Evolutionary conservation across 306 rosid species (phyloP).

Genomic region (Prunus padus): DNA sequence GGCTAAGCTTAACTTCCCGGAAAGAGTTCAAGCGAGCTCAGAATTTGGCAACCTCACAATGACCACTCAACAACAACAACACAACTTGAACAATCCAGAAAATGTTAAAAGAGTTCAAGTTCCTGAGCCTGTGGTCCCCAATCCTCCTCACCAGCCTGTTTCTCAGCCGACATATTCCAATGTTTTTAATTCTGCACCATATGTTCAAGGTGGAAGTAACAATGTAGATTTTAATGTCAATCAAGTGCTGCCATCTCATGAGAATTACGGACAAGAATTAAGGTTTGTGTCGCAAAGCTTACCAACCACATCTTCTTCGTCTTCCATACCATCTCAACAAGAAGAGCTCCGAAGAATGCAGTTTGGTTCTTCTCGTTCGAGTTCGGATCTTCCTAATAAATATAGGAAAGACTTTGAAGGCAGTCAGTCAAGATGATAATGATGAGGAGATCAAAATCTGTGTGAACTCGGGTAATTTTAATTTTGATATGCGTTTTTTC

Average conservation of each 20-base stretch:
- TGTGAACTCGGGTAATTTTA: not conserved
- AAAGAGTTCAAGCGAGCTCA: slow-evolving; percentile 53
- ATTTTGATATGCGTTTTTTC: not conserved
- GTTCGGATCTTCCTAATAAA: slow-evolving; percentile 29
- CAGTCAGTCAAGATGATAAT: slow-evolving; percentile 10
- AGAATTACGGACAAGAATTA: slow-evolving; percentile 10
- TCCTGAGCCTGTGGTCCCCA: too few relatives aligned
- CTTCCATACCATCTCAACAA: slow-evolving; percentile 32
- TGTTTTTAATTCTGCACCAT: not conserved
- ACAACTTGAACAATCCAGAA: not conserved
- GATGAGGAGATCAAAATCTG: not conserved
- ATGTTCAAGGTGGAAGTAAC: not conserved
- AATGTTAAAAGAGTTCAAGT: not conserved
- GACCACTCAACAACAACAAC: not conserved
- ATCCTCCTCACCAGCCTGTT: not conserved
- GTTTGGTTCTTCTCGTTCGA: slow-evolving; percentile 43
- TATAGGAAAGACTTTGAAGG: slow-evolving; percentile 34
- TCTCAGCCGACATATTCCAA: not conserved
- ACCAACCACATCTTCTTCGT: slow-evolving; percentile 14
- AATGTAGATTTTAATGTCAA: not conserved
- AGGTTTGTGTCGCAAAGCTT: not conserved
- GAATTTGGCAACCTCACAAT: not conserved
- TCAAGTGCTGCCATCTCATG: not conserved
- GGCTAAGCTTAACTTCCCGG: slow-evolving; percentile 89
- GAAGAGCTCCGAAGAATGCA: slow-evolving; percentile 34